Evolutionary conservation across 306 rosid species (phyloP).

Genomic region (Vigna mungo): DNA sequence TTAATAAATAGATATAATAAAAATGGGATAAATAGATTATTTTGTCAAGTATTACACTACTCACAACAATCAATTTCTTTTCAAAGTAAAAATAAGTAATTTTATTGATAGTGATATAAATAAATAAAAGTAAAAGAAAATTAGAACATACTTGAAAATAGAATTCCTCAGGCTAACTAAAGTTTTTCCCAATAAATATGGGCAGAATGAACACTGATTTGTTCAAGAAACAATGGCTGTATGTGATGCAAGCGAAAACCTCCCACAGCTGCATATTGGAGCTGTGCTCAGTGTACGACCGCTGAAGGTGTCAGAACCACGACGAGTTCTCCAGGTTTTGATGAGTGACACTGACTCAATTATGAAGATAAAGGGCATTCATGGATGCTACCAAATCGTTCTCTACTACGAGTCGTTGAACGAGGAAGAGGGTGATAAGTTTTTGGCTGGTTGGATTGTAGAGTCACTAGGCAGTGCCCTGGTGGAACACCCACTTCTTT

Average conservation of each 20-base stretch:
- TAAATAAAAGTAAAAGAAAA: not conserved
- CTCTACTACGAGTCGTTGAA: constrained; percentile 41
- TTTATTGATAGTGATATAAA: no score
- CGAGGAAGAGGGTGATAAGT: constrained; percentile 29
- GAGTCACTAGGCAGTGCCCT: constrained; percentile 50
- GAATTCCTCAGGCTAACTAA: not conserved
- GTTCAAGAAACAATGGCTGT: constrained; percentile 10
- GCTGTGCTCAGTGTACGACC: constrained; percentile 49
- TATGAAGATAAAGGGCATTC: not conserved
- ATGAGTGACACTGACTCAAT: not conserved
- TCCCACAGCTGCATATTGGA: constrained; percentile 39
- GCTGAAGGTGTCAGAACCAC: constrained; percentile 42
- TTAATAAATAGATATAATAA: no score
- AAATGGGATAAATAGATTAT: no score
- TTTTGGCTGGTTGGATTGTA: constrained; percentile 55
- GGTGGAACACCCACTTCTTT: constrained; percentile 47
- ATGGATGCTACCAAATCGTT: constrained; percentile 47
- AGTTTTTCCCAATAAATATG: not conserved
- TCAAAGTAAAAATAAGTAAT: no score
- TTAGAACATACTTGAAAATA: not conserved
- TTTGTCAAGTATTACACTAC: no score
- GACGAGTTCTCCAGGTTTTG: constrained; percentile 42
- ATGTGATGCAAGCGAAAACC: not conserved
- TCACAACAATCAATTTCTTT: no score
- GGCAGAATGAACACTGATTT: not conserved